Conservation (phyloP, 2,329 filamentous ascomycete species). For the Fusarium subtropicale region DNA sequence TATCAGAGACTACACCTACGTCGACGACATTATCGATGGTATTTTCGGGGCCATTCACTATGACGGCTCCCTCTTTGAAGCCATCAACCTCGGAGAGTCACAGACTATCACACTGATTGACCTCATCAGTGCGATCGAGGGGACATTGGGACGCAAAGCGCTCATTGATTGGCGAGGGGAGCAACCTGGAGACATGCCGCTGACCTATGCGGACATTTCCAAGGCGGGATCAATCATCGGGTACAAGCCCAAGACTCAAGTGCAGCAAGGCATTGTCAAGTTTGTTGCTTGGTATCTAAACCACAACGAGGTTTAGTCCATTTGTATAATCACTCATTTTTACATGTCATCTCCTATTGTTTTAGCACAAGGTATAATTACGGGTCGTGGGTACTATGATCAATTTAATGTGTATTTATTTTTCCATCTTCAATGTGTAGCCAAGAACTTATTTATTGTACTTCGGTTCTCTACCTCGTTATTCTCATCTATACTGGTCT, state of each 20-base stretch:
- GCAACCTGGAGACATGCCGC: slow-evolving; percentile 9
- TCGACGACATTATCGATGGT: slow-evolving; percentile 13
- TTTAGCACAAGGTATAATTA: not conserved
- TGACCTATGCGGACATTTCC: slow-evolving; percentile 16
- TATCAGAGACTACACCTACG: slow-evolving; percentile 11
- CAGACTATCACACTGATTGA: slow-evolving; percentile 13
- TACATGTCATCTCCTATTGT: not conserved
- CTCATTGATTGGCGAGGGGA: slow-evolving; percentile 11
- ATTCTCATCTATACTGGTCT: accelerated
- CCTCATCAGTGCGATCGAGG: not conserved
- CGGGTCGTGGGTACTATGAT: not conserved
- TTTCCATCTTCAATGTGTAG: accelerated
- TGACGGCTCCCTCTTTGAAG: not conserved
- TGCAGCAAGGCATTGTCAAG: slow-evolving; percentile 9
- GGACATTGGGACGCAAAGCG: not conserved
- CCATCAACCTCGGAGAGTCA: slow-evolving; percentile 22
- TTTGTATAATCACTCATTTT: not conserved
- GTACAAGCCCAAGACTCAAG: slow-evolving; percentile 11
- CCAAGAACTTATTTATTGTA: accelerated
- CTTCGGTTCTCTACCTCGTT: accelerated
- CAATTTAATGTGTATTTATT: not conserved
- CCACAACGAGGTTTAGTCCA: not conserved
- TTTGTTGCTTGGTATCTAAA: slow-evolving; percentile 18
- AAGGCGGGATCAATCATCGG: slow-evolving; percentile 10
- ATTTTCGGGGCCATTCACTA: slow-evolving; percentile 10